Base-by-base conservation (phyloP, 768 basidiomycete genomes). In the Leucocoprinus leucothites region DNA sequence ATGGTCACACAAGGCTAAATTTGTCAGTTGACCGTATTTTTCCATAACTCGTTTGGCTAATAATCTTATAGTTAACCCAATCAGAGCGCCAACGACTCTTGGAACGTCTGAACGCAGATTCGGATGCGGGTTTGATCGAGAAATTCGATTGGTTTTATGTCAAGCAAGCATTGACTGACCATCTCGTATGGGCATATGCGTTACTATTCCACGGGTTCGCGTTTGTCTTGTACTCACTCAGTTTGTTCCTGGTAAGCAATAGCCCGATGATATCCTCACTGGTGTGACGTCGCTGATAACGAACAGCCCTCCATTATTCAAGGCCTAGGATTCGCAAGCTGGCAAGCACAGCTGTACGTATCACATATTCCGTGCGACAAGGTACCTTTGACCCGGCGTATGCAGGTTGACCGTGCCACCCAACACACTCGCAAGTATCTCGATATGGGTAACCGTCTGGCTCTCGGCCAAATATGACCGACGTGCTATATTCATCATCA, bases 191-290 rank as follows among this genome's bases (percentile, higher is more conserved):
- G 80, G 78, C 70, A 3, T 86, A 86, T 63, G 81, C 81, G 0
- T 61, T 83, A 18, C 69, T 85, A 1, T 85, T 85, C 66, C 84
- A 85, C 57, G 82, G 80, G 1, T 83, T 80, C 60, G 78, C 84
- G 2, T 84, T 82, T 59, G 81, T 78, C 9, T 60, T 81, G 19
- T 84, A 83, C 61, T 81, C 82, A 14, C 62, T 83, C 58, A 82
- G 80, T 64, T 66, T 86, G 6, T 85, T 85, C 67, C 57, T 84
- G 75, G 80, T 79, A 61, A 28, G 71, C 59, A 25, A 22, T 9
- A 13, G 28, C 28, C n/a, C 31, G 31, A 38, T n/a, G 16, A n/a
- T 3, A 24, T 38, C 4, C 38, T n/a, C 5, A 38, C 16, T 13
- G 38, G 14, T 38, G 9, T 3, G 16, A 13, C 38, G 38, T 9